A percentile compares a stretch with the other conserved stretches of the same genome.
These are phyloP conservation scores for Collybia nuda DNA, from an alignment of 768 basidiomycete genomes.

Conservation along the genomic window DNA sequence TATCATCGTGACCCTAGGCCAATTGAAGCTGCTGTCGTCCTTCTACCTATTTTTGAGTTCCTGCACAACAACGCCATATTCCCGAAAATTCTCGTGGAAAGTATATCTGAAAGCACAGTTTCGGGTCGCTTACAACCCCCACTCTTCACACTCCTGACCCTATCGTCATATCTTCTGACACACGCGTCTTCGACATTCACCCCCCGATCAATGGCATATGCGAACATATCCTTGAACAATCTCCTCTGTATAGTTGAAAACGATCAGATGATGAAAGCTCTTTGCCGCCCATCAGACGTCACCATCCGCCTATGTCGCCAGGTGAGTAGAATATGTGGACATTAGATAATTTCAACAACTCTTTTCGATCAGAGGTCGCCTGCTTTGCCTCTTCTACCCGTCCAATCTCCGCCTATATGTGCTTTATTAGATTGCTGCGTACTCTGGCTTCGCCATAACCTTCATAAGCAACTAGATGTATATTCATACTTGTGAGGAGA, in stretches of 20 bases:
- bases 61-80: constrained; percentile 51
- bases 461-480: constrained; percentile 61
- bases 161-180: constrained; percentile 65
- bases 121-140: constrained; percentile 27
- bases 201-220: constrained; percentile 60
- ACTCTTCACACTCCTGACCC: constrained; percentile 47
- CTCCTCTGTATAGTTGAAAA: constrained; percentile 54
- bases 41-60: constrained; percentile 66
- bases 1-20: constrained; percentile 42
- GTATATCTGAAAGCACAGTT: constrained; percentile 24
- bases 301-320: constrained; percentile 63
- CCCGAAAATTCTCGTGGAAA: constrained; percentile 41
- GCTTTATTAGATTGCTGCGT: constrained; percentile 68
- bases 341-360: constrained; percentile 1
- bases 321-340: constrained; percentile 29
- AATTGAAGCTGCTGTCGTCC: constrained; percentile 54
- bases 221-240: constrained; percentile 53
- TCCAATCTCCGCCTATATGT: constrained; percentile 48
- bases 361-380: constrained; percentile 45
- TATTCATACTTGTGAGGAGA: constrained; percentile 51
- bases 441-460: constrained; percentile 69
- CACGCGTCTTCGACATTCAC: constrained; percentile 66
- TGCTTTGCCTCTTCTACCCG: constrained; percentile 37
- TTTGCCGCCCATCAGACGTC: constrained; percentile 40
- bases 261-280: constrained; percentile 40